Percentiles rank a stretch among this genome's conserved stretches.
These are phyloP conservation scores for Boletus sp. DNA, from an alignment of 1,284 basidiomycete species.

Conservation along the genomic window DNA sequence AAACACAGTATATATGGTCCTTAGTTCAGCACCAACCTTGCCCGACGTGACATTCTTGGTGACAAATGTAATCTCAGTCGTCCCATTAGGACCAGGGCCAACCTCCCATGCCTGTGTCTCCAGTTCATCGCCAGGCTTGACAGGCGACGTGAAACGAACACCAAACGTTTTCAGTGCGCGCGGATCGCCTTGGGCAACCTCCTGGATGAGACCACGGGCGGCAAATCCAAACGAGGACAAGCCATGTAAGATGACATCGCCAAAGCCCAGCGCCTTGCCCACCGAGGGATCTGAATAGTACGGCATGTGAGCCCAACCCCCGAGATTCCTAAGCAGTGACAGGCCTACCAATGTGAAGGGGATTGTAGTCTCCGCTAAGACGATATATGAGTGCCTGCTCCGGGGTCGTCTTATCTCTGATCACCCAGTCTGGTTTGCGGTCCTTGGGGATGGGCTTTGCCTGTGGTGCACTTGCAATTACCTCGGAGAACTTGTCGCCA, in stretches of 20 bases:
- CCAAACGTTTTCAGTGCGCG: slow-evolving; percentile 62
- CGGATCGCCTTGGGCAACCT: slow-evolving; percentile 56
- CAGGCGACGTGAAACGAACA: slow-evolving; percentile 74
- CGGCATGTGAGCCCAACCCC: not conserved
- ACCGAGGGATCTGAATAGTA: slow-evolving; percentile 58
- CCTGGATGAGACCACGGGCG: slow-evolving; percentile 66
- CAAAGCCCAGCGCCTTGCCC: slow-evolving; percentile 69
- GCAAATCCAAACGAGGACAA: slow-evolving; percentile 74
- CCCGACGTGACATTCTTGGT: slow-evolving; percentile 66
- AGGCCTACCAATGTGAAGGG: slow-evolving; percentile 69
- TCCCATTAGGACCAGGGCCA: slow-evolving; percentile 60
- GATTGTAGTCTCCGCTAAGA: slow-evolving; percentile 82
- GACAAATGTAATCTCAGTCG: slow-evolving; percentile 66
- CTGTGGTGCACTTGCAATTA: slow-evolving; percentile 62
- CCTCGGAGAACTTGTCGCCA: slow-evolving; percentile 63
- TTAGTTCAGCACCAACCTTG: slow-evolving; percentile 45
- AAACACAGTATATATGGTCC: not conserved
- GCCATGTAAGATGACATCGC: slow-evolving; percentile 81
- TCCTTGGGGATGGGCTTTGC: slow-evolving; percentile 66
- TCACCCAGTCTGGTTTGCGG: slow-evolving; percentile 63
- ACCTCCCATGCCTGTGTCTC: slow-evolving; percentile 79
- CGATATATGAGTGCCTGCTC: slow-evolving; percentile 79
- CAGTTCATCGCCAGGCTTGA: slow-evolving; percentile 73
- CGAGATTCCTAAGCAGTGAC: not conserved
- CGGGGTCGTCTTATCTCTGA: slow-evolving; percentile 63